phyloP scores from a whole-genome alignment of 2,329 filamentous ascomycete species.

The Cercospora sp. region DNA sequence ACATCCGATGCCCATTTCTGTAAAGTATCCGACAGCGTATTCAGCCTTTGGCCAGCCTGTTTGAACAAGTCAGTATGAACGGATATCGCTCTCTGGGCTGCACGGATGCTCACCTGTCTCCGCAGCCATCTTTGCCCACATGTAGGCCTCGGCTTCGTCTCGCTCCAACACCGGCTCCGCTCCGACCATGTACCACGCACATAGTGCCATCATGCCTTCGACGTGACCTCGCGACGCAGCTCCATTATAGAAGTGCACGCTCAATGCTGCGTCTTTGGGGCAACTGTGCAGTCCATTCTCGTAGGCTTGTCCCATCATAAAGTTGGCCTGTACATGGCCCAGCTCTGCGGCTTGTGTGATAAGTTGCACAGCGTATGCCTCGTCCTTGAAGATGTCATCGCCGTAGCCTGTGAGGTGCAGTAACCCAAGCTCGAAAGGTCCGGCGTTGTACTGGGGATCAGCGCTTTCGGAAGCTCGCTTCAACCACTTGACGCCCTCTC shows the following conservation, averaged over 20 bases:
- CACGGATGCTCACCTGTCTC: slow-evolving; percentile 68
- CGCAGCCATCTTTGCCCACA: slow-evolving; percentile 88
- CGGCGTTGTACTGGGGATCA: slow-evolving; percentile 87
- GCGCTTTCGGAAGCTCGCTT: slow-evolving; percentile 89
- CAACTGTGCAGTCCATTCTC: slow-evolving; percentile 87
- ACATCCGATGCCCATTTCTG: slow-evolving; percentile 96
- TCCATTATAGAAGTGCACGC: slow-evolving; percentile 95
- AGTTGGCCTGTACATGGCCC: slow-evolving; percentile 82
- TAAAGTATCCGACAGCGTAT: slow-evolving; percentile 95
- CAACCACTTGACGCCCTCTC: slow-evolving; percentile 93
- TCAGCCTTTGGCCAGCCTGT: slow-evolving; percentile 70
- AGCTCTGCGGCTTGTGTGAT: slow-evolving; percentile 93
- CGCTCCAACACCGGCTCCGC: slow-evolving; percentile 89
- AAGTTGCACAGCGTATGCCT: slow-evolving; percentile 85
- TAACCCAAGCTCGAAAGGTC: slow-evolving; percentile 84
- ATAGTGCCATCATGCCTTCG: slow-evolving; percentile 94
- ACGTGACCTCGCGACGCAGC: slow-evolving; percentile 83
- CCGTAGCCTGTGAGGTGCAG: slow-evolving; percentile 93
- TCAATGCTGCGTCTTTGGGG: slow-evolving; percentile 85
- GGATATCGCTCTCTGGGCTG: background rate
- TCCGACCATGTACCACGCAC: slow-evolving; percentile 97
- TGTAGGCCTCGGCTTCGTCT: slow-evolving; percentile 93
- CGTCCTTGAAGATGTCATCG: slow-evolving; percentile 89
- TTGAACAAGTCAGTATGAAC: slow-evolving; percentile 16
- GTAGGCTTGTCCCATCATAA: slow-evolving; percentile 91